Base-by-base conservation (phyloP, 257 asterid genomes). In the Cinchona pubescens region DNA sequence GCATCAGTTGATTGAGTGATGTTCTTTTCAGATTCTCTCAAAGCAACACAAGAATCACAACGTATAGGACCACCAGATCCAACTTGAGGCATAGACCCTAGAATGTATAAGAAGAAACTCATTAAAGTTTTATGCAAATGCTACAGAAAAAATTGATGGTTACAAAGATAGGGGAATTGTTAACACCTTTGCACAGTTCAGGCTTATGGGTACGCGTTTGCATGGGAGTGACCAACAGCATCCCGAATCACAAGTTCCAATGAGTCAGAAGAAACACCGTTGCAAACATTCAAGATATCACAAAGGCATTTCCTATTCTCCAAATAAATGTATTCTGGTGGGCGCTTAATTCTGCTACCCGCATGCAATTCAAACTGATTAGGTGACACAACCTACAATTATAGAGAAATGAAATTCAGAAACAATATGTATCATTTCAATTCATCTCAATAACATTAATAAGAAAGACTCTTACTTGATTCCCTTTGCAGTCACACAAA, bases 341-440 rank as follows among this genome's bases (percentile, higher is more conserved):
- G 97, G 32, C 91, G 90, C 80, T 88, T 94, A 84, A 88, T 88
- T 66, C 84, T 81, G 82, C 98, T 90, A 61, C 79, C 85, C 0
- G 98, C 97, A 75, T 94, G 98, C 73, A 84, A 38, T 77, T 95
- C 99, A 79, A 92, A 95, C 66, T 85, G 86, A 77, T 84, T 85
- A n/a, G 98, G 98, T 16, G 92, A 87, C 76, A 92, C 82, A 71
- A 86, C 89, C 99, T 95, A 77, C 76, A 56, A 85, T 53, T 38
- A 42, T n/a, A 76, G 71, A 75, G 18, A 84, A 78, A 30, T n/a
- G 61, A 73, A 68, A n/a, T n/a, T n/a, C 64, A 79, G 77, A 58
- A 85, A 71, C 48, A 74, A 40, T 13, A 74, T 65, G 19, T 4
- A 53, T 64, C 75, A 68, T 46, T 69, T 23, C 62, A 25, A 62